Evolutionary conservation across 768 basidiomycete genomes (phyloP), one percentile per base, ranked within the genome.

Genomic region (Pleurotus eryngii): DNA sequence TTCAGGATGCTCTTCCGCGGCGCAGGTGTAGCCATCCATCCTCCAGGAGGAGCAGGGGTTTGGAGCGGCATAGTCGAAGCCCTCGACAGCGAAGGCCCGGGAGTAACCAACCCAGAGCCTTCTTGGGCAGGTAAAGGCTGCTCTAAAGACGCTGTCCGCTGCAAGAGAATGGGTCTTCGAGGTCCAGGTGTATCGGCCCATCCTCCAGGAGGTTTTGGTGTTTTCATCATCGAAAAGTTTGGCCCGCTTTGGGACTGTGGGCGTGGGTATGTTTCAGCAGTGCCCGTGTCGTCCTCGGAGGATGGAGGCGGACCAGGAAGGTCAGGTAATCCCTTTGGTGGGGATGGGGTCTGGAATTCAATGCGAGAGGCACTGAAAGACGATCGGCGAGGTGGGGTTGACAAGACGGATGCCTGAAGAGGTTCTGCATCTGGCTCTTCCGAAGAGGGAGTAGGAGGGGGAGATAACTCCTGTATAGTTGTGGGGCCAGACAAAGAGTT

Each of bases 11-110:
- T 84, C 67, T 83, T 89, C 62, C 78, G 74, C 54, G 47, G 26
- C 3, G 75, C 76, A 2, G 88, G 86, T 12, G 89, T 88, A 2
- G 72, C 68, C 46, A 79, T 60, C 85, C 87, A 90, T 40, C 78
- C 86, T 39, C 89, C 89, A 17, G 89, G 87, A 3, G 30, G 87
- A n/a, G 77, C 82, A 42, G 88, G 87, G 0, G 86, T 90, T 57
- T 80, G 80, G 15, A 72, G 58, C 20, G 82, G 75, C 9, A 82
- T 67, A 5, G 78, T 70, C 8, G 68, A 72, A 26, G 76, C 76
- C 61, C 79, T 77, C 8, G 82, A 81, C 38, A 84, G 64, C n/a
- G 84, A 78, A n/a, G 58, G 53, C 46, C 7, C 50, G n/a, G 42
- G 42, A 45, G 42, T 45, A 15, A n/a, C 42, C 42, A 45, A 14